Base-by-base conservation (phyloP, 352 stramenopile species). In the Pythium rishiriense region DNA sequence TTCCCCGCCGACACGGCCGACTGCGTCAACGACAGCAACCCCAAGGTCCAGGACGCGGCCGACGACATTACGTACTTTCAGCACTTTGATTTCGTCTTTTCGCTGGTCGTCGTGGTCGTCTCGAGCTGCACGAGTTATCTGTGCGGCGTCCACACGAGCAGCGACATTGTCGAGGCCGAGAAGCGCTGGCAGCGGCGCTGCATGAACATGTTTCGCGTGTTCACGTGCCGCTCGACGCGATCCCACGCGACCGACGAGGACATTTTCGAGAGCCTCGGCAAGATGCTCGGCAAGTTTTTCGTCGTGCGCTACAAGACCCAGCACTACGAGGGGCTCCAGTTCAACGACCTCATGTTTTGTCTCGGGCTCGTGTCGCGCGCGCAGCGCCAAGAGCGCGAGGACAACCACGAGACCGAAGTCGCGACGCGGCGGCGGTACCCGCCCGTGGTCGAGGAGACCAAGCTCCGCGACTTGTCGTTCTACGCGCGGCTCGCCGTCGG, bases 211-310 rank as follows among this genome's bases (percentile, higher is more conserved):
- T 89, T 88, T 25, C 77, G 76, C 54, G 53, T 73, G 12, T 91
- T 77, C 56, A 88, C 79, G 47, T 89, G 79, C 59, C 65, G 73
- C 12, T 76, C 60, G 8, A 68, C 50, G 35, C 62, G 79, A 41
- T 64, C 76, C 39, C 45, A 72, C 26, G 49, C 72, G 33, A 77
- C 75, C 25, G 79, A 90, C 28, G 73, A 85, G 24, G 80, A 93
- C 49, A 75, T 93, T 4, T 93, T 90, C 64, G 70, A 87, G 66
- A 81, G 70, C 28, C 50, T 93, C 8, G 81, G 81, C 43, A 75
- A 74, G 31, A 76, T 89, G 39, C 62, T 93, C 9, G 76, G 81
- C 64, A 85, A 88, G 56, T 91, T 93, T 60, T 88, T 93, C 31
- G 79, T 88, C 43, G 78, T 90, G 49, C 72, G 80, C 37, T 89